These are phyloP conservation scores for Citrullus mucosospermus DNA, from an alignment of 306 rosid genomes.

Conservation along the genomic window DNA sequence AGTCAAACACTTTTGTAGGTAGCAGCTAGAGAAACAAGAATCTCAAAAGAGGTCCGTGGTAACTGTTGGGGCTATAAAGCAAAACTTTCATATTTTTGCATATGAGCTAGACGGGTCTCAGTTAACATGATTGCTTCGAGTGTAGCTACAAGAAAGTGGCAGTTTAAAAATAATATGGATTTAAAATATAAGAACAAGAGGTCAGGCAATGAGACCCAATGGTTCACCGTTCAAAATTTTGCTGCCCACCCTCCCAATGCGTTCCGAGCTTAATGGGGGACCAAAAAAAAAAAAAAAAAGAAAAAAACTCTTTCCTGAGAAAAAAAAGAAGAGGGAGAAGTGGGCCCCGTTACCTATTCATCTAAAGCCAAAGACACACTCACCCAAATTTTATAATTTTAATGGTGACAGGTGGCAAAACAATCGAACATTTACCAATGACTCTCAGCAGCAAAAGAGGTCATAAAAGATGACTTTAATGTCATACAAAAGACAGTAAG, in stretches of 20 bases:
- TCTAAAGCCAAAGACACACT: not conserved
- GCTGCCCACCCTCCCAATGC: not conserved
- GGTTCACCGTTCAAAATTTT: not conserved
- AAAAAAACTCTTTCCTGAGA: too few relatives aligned
- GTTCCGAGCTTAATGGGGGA: not conserved
- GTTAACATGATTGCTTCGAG: not conserved
- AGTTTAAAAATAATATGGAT: too few relatives aligned
- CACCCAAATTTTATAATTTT: not conserved
- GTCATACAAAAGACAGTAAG: not conserved
- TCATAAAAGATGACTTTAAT: not conserved
- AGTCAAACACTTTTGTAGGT: not conserved
- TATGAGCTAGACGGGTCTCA: not conserved
- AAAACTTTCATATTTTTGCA: not conserved
- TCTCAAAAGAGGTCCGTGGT: not conserved
- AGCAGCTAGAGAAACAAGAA: not conserved
- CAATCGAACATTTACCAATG: not conserved
- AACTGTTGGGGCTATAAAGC: not conserved
- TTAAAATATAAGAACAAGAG: too few relatives aligned
- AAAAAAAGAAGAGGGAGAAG: not conserved
- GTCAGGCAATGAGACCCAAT: not conserved
- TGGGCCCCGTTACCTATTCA: not conserved
- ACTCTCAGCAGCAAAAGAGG: not conserved
- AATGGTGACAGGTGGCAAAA: not conserved
- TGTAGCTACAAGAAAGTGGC: not conserved
- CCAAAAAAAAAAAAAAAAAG: too few relatives aligned